phyloP scores from a whole-genome alignment of 352 stramenopile genomes.

The Phytophthora tubulina region DNA sequence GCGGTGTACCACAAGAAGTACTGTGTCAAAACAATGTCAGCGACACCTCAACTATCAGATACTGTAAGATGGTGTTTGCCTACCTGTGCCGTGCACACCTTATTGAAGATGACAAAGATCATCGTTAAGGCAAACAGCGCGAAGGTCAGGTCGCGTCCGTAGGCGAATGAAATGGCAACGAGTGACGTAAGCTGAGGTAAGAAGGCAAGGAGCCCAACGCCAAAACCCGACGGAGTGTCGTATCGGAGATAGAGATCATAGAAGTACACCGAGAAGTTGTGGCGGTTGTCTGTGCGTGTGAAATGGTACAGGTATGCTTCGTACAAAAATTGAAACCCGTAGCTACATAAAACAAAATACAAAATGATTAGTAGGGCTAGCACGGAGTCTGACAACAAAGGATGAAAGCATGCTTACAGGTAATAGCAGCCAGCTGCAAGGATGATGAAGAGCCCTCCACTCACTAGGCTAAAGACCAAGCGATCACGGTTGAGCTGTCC shows the following conservation, averaged over 20 bases:
- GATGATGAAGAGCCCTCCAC: conserved; percentile 84
- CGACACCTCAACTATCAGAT: background rate
- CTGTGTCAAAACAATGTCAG: conserved; percentile 71
- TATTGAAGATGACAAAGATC: conserved; percentile 99
- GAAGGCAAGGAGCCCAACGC: conserved; percentile 85
- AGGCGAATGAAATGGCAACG: conserved; percentile 74
- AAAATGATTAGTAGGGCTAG: conserved; percentile 7
- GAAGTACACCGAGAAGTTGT: conserved; percentile 99
- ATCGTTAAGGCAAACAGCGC: conserved; percentile 98
- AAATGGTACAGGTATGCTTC: conserved; percentile 99
- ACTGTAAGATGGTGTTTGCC: conserved; percentile 1
- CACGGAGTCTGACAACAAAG: background rate
- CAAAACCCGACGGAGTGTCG: conserved; percentile 79
- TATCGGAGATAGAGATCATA: conserved; percentile 99
- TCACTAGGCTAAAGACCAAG: conserved; percentile 92
- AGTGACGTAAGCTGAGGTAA: conserved; percentile 85
- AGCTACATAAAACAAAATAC: conserved; percentile 49
- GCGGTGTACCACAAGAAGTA: conserved; percentile 99
- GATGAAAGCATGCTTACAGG: conserved; percentile 58
- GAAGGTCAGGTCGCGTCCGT: conserved; percentile 91
- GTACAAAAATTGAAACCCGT: conserved; percentile 94
- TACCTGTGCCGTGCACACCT: conserved; percentile 92
- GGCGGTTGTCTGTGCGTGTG: conserved; percentile 97
- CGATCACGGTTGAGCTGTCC: conserved; percentile 74
- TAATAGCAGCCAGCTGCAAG: conserved; percentile 90